A percentile compares a stretch with the other conserved stretches of the same genome.
Conservation (phyloP, 2,329 filamentous ascomycete genomes). For the Colletotrichum sojae region DNA sequence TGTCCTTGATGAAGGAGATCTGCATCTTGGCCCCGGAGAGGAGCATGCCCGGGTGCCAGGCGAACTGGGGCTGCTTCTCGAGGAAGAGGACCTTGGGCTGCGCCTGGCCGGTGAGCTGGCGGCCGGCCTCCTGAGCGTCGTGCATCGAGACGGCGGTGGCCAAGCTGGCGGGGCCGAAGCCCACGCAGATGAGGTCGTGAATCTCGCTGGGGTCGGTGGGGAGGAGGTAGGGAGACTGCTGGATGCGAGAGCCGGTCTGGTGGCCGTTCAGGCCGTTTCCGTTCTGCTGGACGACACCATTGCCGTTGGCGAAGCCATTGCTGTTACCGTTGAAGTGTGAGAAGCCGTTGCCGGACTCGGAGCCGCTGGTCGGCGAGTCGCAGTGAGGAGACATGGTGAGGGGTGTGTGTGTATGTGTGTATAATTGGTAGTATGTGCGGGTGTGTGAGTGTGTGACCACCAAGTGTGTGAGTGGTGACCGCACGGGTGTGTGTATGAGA, state of each 20-base stretch:
- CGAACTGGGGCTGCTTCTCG: constrained; percentile 86
- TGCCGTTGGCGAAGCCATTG: constrained; percentile 38
- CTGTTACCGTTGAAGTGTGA: constrained; percentile 43
- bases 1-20: constrained; percentile 96
- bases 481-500: background rate
- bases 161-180: constrained; percentile 92
- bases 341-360: constrained; percentile 35
- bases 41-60: constrained; percentile 97
- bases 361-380: constrained; percentile 49
- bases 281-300: constrained; percentile 26
- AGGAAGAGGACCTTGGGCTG: constrained; percentile 85
- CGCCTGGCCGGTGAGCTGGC: constrained; percentile 54
- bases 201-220: constrained; percentile 73
- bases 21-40: constrained; percentile 96
- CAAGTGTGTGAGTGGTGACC: background rate
- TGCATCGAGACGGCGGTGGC: constrained; percentile 91
- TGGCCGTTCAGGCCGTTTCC: constrained; percentile 37
- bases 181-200: constrained; percentile 90
- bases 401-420: constrained; percentile 16
- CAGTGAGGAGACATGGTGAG: constrained; percentile 54
- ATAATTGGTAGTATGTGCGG: background rate
- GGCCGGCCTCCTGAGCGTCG: constrained; percentile 75
- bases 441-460: constrained; percentile 6
- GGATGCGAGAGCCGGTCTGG: constrained; percentile 17
- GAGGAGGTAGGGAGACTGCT: constrained; percentile 60